Evolutionary conservation across 306 rosid genomes (phyloP).

Genomic region (Vicia villosa): DNA sequence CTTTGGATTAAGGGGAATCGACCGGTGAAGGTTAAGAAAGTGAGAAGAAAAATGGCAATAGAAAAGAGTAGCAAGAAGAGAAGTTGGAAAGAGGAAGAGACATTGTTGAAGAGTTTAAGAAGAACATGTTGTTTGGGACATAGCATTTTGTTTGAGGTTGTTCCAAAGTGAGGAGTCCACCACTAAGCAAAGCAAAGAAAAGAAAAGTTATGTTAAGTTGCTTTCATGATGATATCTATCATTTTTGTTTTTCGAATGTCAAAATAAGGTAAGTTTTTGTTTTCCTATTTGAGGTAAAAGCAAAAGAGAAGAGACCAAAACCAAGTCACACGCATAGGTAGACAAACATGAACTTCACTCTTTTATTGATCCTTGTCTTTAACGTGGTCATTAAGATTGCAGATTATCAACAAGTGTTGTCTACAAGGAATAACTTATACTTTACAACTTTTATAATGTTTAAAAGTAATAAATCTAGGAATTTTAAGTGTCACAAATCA

Average conservation of each 20-base stretch:
- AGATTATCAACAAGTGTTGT: conserved; percentile 46
- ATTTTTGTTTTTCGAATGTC: conserved; percentile 37
- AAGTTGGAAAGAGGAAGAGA: conserved; percentile 59
- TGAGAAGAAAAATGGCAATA: conserved; percentile 54
- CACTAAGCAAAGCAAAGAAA: conserved; percentile 50
- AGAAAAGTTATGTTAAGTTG: conserved; percentile 37
- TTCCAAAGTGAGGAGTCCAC: conserved; percentile 52
- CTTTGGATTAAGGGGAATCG: conserved; percentile 69
- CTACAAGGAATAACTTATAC: conserved; percentile 16
- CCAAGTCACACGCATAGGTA: conserved; percentile 63
- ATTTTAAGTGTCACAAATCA: background rate
- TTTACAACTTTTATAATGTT: background rate
- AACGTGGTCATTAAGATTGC: conserved; percentile 64
- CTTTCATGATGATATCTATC: conserved; percentile 47
- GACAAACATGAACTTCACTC: conserved; percentile 44
- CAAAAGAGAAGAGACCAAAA: conserved; percentile 51
- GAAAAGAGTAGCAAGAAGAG: conserved; percentile 61
- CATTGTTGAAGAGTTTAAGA: conserved; percentile 71
- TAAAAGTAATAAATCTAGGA: background rate
- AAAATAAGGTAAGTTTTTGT: background rate
- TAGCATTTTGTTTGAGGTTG: conserved; percentile 61
- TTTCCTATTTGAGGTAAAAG: conserved; percentile 27
- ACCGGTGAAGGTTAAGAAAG: conserved; percentile 67
- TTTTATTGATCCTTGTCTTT: conserved; percentile 56
- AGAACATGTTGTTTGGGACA: conserved; percentile 80